phyloP scores from a whole-genome alignment of 2,329 filamentous ascomycete genomes.

The Akanthomyces lecanii region DNA sequence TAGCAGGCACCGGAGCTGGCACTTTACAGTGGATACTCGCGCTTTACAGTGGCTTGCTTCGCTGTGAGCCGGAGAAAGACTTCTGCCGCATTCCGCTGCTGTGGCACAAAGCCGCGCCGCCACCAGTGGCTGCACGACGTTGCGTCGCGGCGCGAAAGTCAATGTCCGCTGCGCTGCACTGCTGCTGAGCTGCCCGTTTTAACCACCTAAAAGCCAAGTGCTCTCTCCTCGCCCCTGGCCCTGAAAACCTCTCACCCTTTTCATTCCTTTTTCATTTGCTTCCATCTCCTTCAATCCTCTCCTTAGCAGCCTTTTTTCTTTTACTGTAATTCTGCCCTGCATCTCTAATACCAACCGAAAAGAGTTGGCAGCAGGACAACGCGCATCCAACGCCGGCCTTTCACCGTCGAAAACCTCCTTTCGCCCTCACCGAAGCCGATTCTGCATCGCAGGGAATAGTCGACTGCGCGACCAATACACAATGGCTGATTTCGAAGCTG shows the following conservation, averaged over 20 bases:
- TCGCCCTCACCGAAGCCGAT: background rate
- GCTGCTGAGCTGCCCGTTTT: background rate
- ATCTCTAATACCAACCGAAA: background rate
- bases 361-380: background rate
- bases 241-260: conserved; percentile 19
- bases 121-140: background rate
- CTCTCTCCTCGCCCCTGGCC: conserved; percentile 18
- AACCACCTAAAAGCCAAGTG: background rate
- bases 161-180: background rate
- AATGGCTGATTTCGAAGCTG: conserved; percentile 90
- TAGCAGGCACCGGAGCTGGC: background rate
- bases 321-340: background rate
- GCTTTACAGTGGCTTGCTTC: background rate
- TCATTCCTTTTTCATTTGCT: conserved; percentile 10
- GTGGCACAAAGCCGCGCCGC: background rate
- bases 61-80: conserved; percentile 3
- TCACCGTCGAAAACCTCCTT: background rate
- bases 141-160: background rate
- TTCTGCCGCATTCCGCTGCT: background rate
- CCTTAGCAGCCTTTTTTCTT: background rate
- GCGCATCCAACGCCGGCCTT: background rate
- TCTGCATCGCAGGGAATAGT: background rate
- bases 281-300: background rate
- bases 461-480: conserved; percentile 21
- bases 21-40: background rate